phyloP scores from a whole-genome alignment of 192 early-diverging fungal genomes.

The Chytriomyces sp. region DNA sequence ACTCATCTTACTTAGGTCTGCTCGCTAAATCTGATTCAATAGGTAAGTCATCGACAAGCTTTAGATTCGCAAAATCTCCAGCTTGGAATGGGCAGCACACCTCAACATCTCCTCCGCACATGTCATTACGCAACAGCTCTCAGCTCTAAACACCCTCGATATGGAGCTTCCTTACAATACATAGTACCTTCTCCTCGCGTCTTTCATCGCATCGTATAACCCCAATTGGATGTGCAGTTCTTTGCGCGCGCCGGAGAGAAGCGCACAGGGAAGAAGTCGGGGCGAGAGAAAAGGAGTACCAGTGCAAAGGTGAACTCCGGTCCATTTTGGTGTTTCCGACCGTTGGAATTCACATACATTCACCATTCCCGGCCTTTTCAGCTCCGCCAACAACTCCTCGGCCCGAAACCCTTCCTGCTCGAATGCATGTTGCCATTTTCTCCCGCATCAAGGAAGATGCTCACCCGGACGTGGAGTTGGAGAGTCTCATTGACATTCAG shows the following conservation, averaged over 20 bases:
- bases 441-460: conserved; percentile 66
- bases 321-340: too few species aligned
- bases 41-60: conserved; percentile 59
- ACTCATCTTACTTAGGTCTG: conserved; percentile 3
- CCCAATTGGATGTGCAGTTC: conserved; percentile 86
- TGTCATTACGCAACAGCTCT: too few species aligned
- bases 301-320: background rate
- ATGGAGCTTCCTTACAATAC: conserved; percentile 78
- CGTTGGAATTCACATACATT: too few species aligned
- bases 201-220: conserved; percentile 93
- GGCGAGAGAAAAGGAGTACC: conserved; percentile 10
- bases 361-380: background rate
- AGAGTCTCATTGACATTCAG: conserved; percentile 76
- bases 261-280: conserved; percentile 18
- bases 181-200: conserved; percentile 86
- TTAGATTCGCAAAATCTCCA: conserved; percentile 91
- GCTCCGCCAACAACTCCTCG: conserved; percentile 82
- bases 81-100: conserved; percentile 87
- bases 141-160: too few species aligned
- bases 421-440: conserved; percentile 98
- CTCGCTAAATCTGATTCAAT: background rate
- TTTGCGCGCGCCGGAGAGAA: conserved; percentile 69
- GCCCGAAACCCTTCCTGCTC: conserved; percentile 88
- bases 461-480: conserved; percentile 43
- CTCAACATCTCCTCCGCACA: too few species aligned